These are phyloP conservation scores for Rhizophagus sp. DNA, from an alignment of 192 early-diverging fungal species.

Conservation along the genomic window DNA sequence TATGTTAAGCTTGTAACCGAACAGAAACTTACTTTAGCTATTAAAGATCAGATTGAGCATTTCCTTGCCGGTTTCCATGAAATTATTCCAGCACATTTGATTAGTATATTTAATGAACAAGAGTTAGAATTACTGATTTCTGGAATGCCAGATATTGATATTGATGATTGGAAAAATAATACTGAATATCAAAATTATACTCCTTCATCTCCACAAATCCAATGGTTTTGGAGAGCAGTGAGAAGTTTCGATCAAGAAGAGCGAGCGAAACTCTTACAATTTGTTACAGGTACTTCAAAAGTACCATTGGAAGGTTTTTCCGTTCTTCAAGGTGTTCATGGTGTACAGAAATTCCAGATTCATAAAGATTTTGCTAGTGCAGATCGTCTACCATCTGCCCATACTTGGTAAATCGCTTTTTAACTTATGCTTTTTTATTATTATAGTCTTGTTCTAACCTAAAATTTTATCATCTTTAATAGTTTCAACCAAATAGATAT, in stretches of 20 bases:
- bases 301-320: conserved; percentile 97
- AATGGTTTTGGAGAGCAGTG: conserved; percentile 99
- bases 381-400: conserved; percentile 90
- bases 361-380: conserved; percentile 92
- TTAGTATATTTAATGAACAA: conserved; percentile 98
- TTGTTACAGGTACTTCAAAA: conserved; percentile 96
- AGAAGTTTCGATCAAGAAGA: conserved; percentile 97
- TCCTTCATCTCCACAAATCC: conserved; percentile 83
- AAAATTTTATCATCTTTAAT: conserved; percentile 27
- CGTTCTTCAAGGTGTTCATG: conserved; percentile 88
- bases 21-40: conserved; percentile 87
- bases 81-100: conserved; percentile 87
- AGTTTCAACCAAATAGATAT: conserved; percentile 98
- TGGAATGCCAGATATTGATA: conserved; percentile 97
- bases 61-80: conserved; percentile 97
- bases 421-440: not conserved
- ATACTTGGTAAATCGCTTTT: conserved; percentile 79
- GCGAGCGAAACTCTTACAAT: conserved; percentile 95
- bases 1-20: conserved; percentile 93
- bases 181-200: conserved; percentile 94
- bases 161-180: conserved; percentile 99
- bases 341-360: conserved; percentile 98
- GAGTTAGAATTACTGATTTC: conserved; percentile 98
- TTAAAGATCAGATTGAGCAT: conserved; percentile 91
- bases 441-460: not conserved